Percentiles rank a stretch among this genome's conserved stretches.
phyloP scores from a whole-genome alignment of 176 grass and related monocot species.

The Secale cereale region DNA sequence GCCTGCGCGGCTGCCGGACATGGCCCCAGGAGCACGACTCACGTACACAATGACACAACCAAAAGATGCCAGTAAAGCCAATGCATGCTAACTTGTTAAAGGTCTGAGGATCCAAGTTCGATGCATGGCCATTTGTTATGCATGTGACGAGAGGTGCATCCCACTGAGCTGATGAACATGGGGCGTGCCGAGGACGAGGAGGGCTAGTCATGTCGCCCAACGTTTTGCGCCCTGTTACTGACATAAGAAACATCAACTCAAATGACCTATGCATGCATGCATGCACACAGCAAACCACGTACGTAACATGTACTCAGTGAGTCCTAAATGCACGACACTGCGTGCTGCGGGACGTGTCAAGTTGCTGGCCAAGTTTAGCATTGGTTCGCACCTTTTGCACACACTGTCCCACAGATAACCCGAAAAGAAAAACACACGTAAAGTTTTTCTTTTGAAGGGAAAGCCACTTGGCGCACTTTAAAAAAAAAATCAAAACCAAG shows the following conservation, averaged over 20 bases:
- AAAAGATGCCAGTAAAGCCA: background rate
- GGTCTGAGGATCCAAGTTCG: background rate
- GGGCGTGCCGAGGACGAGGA: background rate
- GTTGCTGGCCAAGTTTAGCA: background rate
- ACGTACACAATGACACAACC: background rate
- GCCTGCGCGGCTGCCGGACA: background rate
- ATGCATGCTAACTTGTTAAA: background rate
- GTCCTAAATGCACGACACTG: conserved; percentile 9
- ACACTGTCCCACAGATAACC: background rate
- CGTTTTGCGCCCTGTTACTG: conserved; percentile 15
- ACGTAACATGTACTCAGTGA: background rate
- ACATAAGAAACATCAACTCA: conserved; percentile 44
- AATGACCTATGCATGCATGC: conserved; percentile 12
- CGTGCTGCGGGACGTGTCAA: background rate
- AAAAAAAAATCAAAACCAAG: no score
- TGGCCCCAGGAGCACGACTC: background rate
- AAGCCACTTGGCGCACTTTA: background rate
- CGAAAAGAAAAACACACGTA: background rate
- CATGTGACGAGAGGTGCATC: background rate
- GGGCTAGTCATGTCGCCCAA: conserved; percentile 22
- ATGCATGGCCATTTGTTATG: background rate
- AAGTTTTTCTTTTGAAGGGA: background rate
- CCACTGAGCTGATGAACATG: background rate
- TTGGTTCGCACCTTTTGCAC: background rate
- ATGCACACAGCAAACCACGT: background rate